Conservation (phyloP, 495 filamentous ascomycete species). For the Neurospora cerealis region DNA sequence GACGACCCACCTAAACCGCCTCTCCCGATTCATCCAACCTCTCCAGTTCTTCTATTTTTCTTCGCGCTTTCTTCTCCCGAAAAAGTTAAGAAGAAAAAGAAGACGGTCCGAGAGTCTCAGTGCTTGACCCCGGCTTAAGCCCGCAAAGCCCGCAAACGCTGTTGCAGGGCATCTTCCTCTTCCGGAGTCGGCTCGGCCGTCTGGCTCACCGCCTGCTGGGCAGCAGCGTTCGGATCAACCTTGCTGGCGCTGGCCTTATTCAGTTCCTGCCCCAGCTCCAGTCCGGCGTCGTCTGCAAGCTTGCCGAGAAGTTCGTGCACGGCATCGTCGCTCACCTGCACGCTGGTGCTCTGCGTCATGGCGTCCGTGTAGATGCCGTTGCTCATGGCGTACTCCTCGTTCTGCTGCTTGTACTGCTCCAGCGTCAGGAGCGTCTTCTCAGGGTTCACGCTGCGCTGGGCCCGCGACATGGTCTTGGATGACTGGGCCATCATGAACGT, state of each 20-base stretch:
- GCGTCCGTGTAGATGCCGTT: conserved; percentile 80
- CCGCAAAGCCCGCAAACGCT: conserved; percentile 44
- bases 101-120: neutral
- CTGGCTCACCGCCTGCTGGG: neutral
- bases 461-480: conserved; percentile 42
- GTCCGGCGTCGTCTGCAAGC: conserved; percentile 72
- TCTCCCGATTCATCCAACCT: neutral
- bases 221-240: conserved; percentile 28
- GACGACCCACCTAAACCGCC: neutral
- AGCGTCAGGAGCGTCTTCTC: conserved; percentile 55
- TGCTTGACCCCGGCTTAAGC: conserved; percentile 19
- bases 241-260: conserved; percentile 46
- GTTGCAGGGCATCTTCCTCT: conserved; percentile 53
- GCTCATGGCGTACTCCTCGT: conserved; percentile 74
- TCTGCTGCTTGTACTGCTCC: conserved; percentile 73
- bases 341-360: conserved; percentile 61
- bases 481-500: conserved; percentile 43
- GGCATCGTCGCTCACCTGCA: conserved; percentile 71
- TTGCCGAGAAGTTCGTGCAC: conserved; percentile 72
- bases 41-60: neutral
- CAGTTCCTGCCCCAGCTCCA: conserved; percentile 64
- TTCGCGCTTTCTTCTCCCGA: neutral
- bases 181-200: conserved; percentile 47
- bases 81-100: neutral
- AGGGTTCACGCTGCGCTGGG: conserved; percentile 69